Evolutionary conservation across 257 asterid species (phyloP).

Genomic region (Salvia miltiorrhiza): DNA sequence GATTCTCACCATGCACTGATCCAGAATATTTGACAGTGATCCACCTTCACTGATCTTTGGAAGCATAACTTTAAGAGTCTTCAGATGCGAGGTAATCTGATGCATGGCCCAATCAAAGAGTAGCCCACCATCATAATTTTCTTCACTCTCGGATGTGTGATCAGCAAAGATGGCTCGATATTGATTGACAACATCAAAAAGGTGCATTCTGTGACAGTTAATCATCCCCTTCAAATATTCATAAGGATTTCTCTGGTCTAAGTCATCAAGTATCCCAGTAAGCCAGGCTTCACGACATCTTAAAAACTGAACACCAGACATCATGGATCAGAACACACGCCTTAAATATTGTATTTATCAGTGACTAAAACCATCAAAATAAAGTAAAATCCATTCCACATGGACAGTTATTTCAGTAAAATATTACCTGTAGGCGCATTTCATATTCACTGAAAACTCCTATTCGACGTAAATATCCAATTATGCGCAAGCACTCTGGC

Average conservation of each 20-base stretch:
- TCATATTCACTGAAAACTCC: constrained; percentile 95
- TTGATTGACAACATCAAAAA: constrained; percentile 97
- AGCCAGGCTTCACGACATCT: constrained; percentile 99
- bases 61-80: constrained; percentile 83
- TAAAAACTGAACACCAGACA: constrained; percentile 53
- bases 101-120: constrained; percentile 99
- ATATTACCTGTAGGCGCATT: constrained; percentile 88
- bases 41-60: constrained; percentile 96
- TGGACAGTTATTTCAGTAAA: neutral
- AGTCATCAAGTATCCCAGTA: constrained; percentile 81
- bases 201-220: constrained; percentile 84
- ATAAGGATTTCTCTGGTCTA: constrained; percentile 95
- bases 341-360: neutral
- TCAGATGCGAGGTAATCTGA: constrained; percentile 83
- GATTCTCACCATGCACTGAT: constrained; percentile 90
- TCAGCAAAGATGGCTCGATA: constrained; percentile 95
- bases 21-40: constrained; percentile 88
- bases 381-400: constrained; percentile 1
- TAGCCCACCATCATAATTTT: constrained; percentile 95
- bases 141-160: constrained; percentile 94
- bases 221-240: constrained; percentile 95
- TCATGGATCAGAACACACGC: constrained; percentile 27
- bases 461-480: constrained; percentile 94
- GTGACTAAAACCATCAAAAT: constrained; percentile 5
- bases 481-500: constrained; percentile 96